These are phyloP conservation scores for Francoa sonchifolia DNA, from an alignment of 441 rosid species.

Conservation along the genomic window DNA sequence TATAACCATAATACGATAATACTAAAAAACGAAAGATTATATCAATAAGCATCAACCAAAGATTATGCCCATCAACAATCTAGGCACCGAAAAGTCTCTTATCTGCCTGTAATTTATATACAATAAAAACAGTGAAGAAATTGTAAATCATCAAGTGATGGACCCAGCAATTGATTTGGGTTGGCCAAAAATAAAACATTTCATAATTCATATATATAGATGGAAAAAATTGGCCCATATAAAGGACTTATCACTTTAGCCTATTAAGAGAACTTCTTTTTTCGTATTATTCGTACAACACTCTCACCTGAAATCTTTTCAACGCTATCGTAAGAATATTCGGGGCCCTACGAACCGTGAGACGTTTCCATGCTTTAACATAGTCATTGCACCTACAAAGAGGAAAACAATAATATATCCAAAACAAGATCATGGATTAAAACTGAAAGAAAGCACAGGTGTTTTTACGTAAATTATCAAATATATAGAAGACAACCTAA, in stretches of 20 bases:
- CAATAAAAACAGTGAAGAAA: too few species aligned
- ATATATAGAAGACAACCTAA: too few species aligned
- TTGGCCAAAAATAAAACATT: too few species aligned
- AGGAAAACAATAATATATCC: constrained; percentile 9
- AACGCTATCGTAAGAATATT: constrained; percentile 88
- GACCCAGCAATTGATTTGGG: too few species aligned
- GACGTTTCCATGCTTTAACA: constrained; percentile 94
- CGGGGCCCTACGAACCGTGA: constrained; percentile 58
- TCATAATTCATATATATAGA: too few species aligned
- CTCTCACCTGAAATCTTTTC: constrained; percentile 82
- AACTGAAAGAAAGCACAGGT: background rate
- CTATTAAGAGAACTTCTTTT: background rate
- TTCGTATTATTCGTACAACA: constrained; percentile 2
- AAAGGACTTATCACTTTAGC: too few species aligned
- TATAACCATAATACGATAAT: background rate
- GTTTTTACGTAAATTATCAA: too few species aligned
- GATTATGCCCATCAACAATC: too few species aligned
- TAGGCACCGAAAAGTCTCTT: too few species aligned
- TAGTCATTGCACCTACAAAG: constrained; percentile 57
- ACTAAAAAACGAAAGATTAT: background rate
- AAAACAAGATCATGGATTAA: background rate
- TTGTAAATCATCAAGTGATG: too few species aligned
- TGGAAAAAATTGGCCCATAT: too few species aligned
- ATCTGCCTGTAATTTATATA: too few species aligned
- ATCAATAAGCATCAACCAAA: background rate